Conservation (phyloP, 108 stramenopile species). For the Nitzschia inconspicua region DNA sequence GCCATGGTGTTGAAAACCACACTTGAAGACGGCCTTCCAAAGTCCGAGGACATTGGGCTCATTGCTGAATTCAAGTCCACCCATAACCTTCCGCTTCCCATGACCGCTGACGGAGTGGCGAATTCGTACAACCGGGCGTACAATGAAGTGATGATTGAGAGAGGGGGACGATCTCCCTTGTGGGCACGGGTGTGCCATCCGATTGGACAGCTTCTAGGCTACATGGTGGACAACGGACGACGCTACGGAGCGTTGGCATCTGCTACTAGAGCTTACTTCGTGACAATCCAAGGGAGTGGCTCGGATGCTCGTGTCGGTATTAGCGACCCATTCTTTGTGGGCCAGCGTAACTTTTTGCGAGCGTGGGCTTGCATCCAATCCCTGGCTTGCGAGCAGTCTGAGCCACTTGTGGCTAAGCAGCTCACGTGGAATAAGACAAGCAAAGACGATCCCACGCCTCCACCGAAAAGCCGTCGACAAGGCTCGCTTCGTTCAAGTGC, state of each 20-base stretch:
- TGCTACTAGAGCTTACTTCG: neutral
- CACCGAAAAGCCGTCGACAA: too few relatives aligned
- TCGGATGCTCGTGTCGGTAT: too few relatives aligned
- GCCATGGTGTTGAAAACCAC: neutral
- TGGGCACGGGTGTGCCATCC: neutral
- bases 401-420: neutral
- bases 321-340: neutral
- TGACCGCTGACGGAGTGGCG: neutral
- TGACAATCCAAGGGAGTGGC: neutral
- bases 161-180: neutral
- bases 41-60: neutral
- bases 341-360: neutral
- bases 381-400: neutral
- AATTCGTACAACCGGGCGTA: neutral
- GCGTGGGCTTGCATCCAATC: neutral
- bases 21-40: neutral
- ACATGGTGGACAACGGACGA: neutral
- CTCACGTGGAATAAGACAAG: too few relatives aligned
- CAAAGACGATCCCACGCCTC: too few relatives aligned
- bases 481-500: too few relatives aligned
- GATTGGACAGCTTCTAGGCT: neutral
- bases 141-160: neutral
- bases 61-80: neutral
- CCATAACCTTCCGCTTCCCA: neutral
- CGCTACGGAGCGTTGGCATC: neutral